Evolutionary conservation across 1,284 basidiomycete genomes (phyloP).

Genomic region (Ganoderma leucocontextum): DNA sequence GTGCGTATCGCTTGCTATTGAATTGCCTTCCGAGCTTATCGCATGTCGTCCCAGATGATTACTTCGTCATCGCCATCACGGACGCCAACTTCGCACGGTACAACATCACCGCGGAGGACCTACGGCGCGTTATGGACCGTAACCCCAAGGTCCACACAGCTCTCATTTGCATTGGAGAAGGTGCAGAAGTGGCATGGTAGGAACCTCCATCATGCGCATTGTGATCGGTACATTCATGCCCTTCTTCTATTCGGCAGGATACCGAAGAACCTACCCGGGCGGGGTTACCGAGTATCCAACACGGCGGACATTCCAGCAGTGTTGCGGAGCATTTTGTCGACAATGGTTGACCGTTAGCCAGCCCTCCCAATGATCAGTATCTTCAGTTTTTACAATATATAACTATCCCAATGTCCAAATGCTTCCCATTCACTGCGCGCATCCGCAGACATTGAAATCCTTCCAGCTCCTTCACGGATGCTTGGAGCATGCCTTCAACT

Average conservation of each 20-base stretch:
- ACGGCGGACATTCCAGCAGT: conserved; percentile 52
- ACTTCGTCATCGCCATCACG: conserved; percentile 74
- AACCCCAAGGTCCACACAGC: conserved; percentile 72
- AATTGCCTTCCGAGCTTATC: background rate
- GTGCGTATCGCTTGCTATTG: conserved; percentile 41
- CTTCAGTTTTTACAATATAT: background rate
- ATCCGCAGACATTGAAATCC: background rate
- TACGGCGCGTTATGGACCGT: conserved; percentile 63
- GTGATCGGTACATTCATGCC: conserved; percentile 1
- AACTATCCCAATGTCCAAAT: background rate
- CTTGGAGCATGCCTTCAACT: background rate
- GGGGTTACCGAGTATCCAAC: conserved; percentile 47
- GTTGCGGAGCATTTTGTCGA: conserved; percentile 47
- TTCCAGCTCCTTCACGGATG: background rate
- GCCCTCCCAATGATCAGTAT: background rate
- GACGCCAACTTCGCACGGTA: conserved; percentile 74
- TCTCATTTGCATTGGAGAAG: conserved; percentile 74
- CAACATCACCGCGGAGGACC: conserved; percentile 65
- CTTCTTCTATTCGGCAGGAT: conserved; percentile 51
- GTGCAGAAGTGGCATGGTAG: conserved; percentile 67
- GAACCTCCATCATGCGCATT: conserved; percentile 21
- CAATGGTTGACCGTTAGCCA: conserved; percentile 45
- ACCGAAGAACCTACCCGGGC: conserved; percentile 55
- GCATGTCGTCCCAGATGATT: conserved; percentile 58
- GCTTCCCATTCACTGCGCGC: background rate